phyloP scores from a whole-genome alignment of 2,329 filamentous ascomycete genomes.

The Alternaria conjuncta region DNA sequence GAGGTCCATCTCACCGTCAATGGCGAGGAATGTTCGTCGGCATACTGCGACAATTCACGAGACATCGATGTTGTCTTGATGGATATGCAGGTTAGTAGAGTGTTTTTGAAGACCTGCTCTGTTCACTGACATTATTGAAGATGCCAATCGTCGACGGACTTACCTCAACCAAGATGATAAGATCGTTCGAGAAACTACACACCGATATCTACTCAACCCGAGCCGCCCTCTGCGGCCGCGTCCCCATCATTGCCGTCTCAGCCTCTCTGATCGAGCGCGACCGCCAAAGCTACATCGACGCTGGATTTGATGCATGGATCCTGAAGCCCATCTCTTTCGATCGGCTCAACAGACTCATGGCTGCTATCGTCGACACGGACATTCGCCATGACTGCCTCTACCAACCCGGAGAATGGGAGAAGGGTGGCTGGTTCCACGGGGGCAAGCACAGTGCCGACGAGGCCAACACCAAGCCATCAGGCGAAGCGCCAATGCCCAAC shows the following conservation, averaged over 20 bases:
- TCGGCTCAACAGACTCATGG: constrained; percentile 71
- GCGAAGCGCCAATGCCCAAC: constrained; percentile 23
- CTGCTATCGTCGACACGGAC: constrained; percentile 69
- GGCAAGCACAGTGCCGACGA: constrained; percentile 46
- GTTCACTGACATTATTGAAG: constrained; percentile 52
- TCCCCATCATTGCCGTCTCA: constrained; percentile 87
- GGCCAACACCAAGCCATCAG: constrained; percentile 46
- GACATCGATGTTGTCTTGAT: constrained; percentile 82
- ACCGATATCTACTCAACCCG: constrained; percentile 63
- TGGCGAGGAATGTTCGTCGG: constrained; percentile 80
- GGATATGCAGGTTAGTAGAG: constrained; percentile 80
- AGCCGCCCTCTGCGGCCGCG: constrained; percentile 66
- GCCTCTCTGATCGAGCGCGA: constrained; percentile 78
- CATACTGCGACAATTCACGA: constrained; percentile 68
- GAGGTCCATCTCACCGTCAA: constrained; percentile 76
- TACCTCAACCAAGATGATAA: constrained; percentile 81
- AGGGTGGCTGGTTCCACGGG: constrained; percentile 81
- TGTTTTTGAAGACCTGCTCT: too few relatives aligned
- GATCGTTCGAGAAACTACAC: constrained; percentile 69
- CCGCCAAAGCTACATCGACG: constrained; percentile 71
- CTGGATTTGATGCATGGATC: constrained; percentile 90
- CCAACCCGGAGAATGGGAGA: constrained; percentile 75
- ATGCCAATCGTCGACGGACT: constrained; percentile 93
- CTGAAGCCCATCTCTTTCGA: constrained; percentile 86
- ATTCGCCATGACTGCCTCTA: constrained; percentile 71